Base-by-base conservation (phyloP, 345 rosid species). In the Toxicodendron radicans region DNA sequence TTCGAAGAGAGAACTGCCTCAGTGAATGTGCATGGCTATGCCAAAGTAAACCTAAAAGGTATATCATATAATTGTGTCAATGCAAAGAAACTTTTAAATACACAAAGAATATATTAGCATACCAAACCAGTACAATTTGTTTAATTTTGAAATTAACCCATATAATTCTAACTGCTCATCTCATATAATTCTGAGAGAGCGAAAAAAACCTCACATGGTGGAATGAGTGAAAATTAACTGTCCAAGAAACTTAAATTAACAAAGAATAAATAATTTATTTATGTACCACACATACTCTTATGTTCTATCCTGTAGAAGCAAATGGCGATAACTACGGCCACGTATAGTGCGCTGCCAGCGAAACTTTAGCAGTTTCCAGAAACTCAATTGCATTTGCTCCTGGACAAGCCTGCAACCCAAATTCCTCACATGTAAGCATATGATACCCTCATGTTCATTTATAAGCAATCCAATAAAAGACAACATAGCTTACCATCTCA, bases 261-360 rank as follows among this genome's bases (percentile, higher is more conserved):
- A 54, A 17, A 33, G 58, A 59, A 45, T 7, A 13, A 57, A 21
- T 18, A 21, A 20, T 23, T 27, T 33, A 48, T 63, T 64, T 62
- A 68, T 9, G 27, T 56, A 59, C 10, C 32, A 20, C 17, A 51
- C 74, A n/a, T 82, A 66, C 77, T 72, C 67, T 24, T 75, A 71
- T 71, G 49, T 52, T 71, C 67, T 78, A 76, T 53, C 79, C 80
- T 89, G 89, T 68, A 77, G 87, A 97, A 95, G 88, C 88, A 95
- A 84, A 77, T 95, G 98, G 53, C 93, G 97, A 83, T 93, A 95
- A 82, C 87, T 84, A 73, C 97, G 95, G 68, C 97, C 93, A 4
- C 97, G 91, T 46, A 93, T 74, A 71, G 84, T 45, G 76, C 91
- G 82, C 69, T 91, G 98, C 98, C 98, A 95, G 72, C 64, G 67